Percentiles rank a stretch among this genome's conserved stretches.
Conservation (phyloP, 768 basidiomycete species). For the Lentinus tigrinus region DNA sequence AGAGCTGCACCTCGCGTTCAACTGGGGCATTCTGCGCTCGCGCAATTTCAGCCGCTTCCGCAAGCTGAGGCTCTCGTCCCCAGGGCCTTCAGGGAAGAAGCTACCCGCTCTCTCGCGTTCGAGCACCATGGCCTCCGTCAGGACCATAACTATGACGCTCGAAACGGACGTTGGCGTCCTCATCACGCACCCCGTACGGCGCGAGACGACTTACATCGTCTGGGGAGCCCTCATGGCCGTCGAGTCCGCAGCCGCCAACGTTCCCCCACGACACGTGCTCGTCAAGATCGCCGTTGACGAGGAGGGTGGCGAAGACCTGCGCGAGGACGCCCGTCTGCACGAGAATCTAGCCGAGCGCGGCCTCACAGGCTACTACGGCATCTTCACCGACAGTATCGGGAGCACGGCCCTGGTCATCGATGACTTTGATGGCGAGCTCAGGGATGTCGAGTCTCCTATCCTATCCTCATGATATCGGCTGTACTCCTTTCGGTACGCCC, state of each 20-base stretch:
- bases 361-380: slow-evolving; percentile 12
- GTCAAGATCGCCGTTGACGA: slow-evolving; percentile 19
- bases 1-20: slow-evolving; percentile 18
- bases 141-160: slow-evolving; percentile 9
- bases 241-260: not conserved
- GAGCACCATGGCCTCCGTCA: slow-evolving; percentile 3
- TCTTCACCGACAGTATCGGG: slow-evolving; percentile 14
- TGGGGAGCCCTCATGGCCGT: slow-evolving; percentile 17
- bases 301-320: slow-evolving; percentile 17
- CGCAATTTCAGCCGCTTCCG: slow-evolving; percentile 10
- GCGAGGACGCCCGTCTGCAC: slow-evolving; percentile 15
- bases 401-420: slow-evolving; percentile 17
- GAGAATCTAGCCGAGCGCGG: slow-evolving; percentile 15
- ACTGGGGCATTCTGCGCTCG: slow-evolving; percentile 10
- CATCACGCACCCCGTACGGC: slow-evolving; percentile 15
- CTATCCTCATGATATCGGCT: not conserved
- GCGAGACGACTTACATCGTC: slow-evolving; percentile 19
- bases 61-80: not conserved
- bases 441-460: not conserved
- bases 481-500: not conserved
- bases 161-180: slow-evolving; percentile 12
- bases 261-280: slow-evolving; percentile 10
- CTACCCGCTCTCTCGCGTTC: slow-evolving; percentile 4
- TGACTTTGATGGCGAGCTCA: slow-evolving; percentile 11
- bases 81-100: not conserved